A percentile compares a stretch with the other conserved stretches of the same genome.
phyloP scores from a whole-genome alignment of 768 basidiomycete genomes.

The Dentipellis sp. region DNA sequence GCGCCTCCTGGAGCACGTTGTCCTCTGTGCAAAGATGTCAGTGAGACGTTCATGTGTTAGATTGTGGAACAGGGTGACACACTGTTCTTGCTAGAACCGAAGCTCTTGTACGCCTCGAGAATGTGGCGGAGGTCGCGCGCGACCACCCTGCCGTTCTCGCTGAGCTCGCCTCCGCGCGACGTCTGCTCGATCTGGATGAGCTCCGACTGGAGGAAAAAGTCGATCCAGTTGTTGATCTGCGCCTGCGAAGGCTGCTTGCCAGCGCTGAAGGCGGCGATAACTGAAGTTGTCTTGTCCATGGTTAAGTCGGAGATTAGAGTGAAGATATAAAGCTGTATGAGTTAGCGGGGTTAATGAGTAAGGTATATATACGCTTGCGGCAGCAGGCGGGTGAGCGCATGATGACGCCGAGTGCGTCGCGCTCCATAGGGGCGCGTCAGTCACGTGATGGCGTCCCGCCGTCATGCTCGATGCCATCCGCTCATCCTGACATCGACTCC shows the following conservation, averaged over 20 bases:
- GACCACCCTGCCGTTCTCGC: slow-evolving; percentile 43
- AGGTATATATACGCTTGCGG: neutral
- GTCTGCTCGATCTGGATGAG: slow-evolving; percentile 37
- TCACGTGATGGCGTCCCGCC: neutral
- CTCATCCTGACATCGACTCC: neutral
- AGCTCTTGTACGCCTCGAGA: slow-evolving; percentile 47
- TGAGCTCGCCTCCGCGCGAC: slow-evolving; percentile 33
- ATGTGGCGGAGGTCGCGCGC: slow-evolving; percentile 40
- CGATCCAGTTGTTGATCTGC: slow-evolving; percentile 44
- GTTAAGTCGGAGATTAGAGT: neutral
- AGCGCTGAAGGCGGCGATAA: slow-evolving; percentile 60
- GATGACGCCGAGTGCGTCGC: neutral
- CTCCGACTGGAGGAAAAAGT: slow-evolving; percentile 43
- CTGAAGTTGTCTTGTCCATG: slow-evolving; percentile 57
- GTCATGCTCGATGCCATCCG: neutral
- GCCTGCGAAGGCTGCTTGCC: slow-evolving; percentile 60
- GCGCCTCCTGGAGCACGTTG: slow-evolving; percentile 51
- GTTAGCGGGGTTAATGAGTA: neutral
- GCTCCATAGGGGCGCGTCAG: neutral
- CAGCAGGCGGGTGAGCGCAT: neutral
- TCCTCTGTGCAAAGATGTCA: slow-evolving; percentile 34
- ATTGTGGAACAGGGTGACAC: slow-evolving; percentile 4
- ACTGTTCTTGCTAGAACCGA: slow-evolving; percentile 53
- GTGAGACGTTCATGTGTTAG: neutral
- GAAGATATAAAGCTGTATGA: neutral